Evolutionary conservation across 2,329 filamentous ascomycete genomes (phyloP), one percentile per base, ranked within the genome.

Genomic region (Ophiosphaerella herpotricha): DNA sequence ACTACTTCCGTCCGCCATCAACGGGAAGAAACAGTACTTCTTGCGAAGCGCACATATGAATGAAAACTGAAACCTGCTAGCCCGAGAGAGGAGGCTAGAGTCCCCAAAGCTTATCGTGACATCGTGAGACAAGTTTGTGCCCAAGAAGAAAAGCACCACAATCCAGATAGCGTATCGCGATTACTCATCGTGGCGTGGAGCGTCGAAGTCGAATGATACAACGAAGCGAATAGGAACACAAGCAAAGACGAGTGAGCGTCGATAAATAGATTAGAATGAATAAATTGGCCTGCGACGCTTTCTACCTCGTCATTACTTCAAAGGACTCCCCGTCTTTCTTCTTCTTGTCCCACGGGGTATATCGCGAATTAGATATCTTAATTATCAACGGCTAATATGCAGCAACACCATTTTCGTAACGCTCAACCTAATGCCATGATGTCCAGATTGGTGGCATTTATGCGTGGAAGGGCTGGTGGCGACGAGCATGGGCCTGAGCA

Each of bases 241-340:
- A 60, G 52, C 57, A 63, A 62, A 58, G 51, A 58, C 58, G 48
- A 47, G 63, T 57, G 57, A 58, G 61, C 58, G 52, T 63, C 61
- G 63, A 58, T 55, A 54, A 55, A 48, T 38, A 55, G 55, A 55
- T 63, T 60, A 50, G 58, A 70, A 64, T 60, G 56, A 67, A 70
- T 71, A 58, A 53, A 66, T 57, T 48, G 61, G 61, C 64, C 64
- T 70, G 68, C 67, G 67, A 71, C 67, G 66, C 67, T 67, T 63
- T 64, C 66, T 71, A 69, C 66, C 60, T 58, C 60, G 59, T 57
- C 67, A 71, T 71, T 70, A 72, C 61, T 63, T 48, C 57, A 55
- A 21, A 61, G 46, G 42, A 52, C 58, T 57, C 51, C 54, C 45
- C 50, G 44, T 50, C 54, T 59, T 52, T 62, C 61, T 54, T 51